A percentile compares a stretch with the other conserved stretches of the same genome.
phyloP scores from a whole-genome alignment of 1,139 yeast genomes.

The Scheffersomyces cryptocercus region DNA sequence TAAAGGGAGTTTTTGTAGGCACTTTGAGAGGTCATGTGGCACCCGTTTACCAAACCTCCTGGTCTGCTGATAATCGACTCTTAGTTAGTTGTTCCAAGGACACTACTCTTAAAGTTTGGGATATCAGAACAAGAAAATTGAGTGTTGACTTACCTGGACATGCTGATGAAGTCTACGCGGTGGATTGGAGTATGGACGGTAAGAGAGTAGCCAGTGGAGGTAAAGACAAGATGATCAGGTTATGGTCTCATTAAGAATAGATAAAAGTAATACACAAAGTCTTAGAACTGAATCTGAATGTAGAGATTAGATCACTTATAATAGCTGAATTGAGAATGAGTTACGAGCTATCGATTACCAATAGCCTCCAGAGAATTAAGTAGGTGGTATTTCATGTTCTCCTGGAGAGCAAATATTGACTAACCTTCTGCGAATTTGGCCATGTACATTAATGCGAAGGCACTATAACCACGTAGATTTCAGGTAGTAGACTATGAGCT shows the following conservation, averaged over 20 bases:
- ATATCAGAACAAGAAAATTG: slow-evolving; percentile 78
- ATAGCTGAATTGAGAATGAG: no score
- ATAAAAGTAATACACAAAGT: no score
- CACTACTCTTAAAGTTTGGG: slow-evolving; percentile 97
- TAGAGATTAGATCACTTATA: no score
- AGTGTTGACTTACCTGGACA: slow-evolving; percentile 94
- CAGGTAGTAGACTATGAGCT: no score
- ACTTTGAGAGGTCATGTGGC: slow-evolving; percentile 98
- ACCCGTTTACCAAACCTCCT: slow-evolving; percentile 96
- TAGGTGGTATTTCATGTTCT: no score
- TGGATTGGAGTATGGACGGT: slow-evolving; percentile 98
- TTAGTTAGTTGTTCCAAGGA: slow-evolving; percentile 94
- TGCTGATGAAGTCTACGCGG: slow-evolving; percentile 92
- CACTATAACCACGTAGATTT: no score
- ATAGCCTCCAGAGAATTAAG: no score
- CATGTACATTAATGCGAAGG: no score
- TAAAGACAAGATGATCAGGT: slow-evolving; percentile 87
- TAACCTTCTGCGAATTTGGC: no score
- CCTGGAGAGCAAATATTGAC: no score
- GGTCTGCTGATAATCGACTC: slow-evolving; percentile 94
- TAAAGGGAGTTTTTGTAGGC: slow-evolving; percentile 84
- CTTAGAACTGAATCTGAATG: no score
- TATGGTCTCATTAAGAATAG: slow-evolving; percentile 74
- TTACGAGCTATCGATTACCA: no score
- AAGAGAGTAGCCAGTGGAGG: slow-evolving; percentile 94